These are phyloP conservation scores for Clarkia xantiana DNA, from an alignment of 345 rosid genomes.

Conservation along the genomic window DNA sequence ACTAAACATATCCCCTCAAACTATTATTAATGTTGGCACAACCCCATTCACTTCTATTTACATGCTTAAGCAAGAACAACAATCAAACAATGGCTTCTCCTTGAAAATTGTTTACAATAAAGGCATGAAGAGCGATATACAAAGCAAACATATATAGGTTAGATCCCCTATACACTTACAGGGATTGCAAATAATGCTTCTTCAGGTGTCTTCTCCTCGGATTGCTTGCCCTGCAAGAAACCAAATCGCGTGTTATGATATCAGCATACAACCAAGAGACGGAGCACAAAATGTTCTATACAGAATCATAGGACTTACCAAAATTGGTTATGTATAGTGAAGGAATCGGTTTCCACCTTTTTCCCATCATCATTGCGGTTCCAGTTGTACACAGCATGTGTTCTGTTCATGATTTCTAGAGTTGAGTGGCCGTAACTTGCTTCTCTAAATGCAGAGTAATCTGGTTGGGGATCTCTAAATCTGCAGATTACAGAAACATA, in stretches of 20 bases:
- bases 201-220: conserved; percentile 43
- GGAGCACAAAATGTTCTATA: not conserved
- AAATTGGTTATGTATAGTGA: conserved; percentile 15
- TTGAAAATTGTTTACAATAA: too few species aligned
- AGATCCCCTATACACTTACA: too few species aligned
- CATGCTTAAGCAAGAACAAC: too few species aligned
- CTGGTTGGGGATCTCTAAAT: conserved; percentile 70
- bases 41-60: too few species aligned
- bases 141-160: too few species aligned
- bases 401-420: conserved; percentile 63
- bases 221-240: conserved; percentile 40
- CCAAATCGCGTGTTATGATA: not conserved
- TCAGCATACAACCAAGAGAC: not conserved
- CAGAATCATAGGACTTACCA: too few species aligned
- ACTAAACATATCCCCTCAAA: too few species aligned
- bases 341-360: conserved; percentile 46
- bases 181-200: conserved; percentile 8
- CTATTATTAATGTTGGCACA: too few species aligned
- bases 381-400: conserved; percentile 80
- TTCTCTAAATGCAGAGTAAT: conserved; percentile 84
- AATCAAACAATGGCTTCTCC: too few species aligned
- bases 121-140: too few species aligned
- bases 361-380: conserved; percentile 70
- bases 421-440: conserved; percentile 87
- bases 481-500: conserved; percentile 24